Base-by-base conservation (phyloP, 2,329 filamentous ascomycete species). In the Didymella sp. region DNA sequence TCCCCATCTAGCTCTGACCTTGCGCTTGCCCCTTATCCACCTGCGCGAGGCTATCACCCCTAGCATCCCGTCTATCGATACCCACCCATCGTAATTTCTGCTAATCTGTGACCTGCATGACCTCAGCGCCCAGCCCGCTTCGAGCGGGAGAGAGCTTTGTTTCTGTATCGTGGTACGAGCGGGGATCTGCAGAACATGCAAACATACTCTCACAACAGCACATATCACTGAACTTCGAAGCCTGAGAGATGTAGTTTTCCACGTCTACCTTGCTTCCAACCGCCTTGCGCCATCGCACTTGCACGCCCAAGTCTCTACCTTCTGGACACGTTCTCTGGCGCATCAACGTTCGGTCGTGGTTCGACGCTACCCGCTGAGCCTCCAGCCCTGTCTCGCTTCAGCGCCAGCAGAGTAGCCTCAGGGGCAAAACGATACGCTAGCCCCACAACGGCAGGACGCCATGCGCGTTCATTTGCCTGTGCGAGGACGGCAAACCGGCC, bases 101-200 rank as follows among this genome's bases (percentile, higher is more conserved):
- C 67, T 69, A 71, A 70, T 72, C 67, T 64, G 66, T 60, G 62
- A 58, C 61, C 65, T 73, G 71, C 70, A 73, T 70, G 63, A 71
- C 67, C 64, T 71, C 62, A 69, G 59, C 33, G 33, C 56, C 17
- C 55, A 64, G 47, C 54, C 68, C 62, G 27, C 58, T 69, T 73
- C 65, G 53, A 67, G 65, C 58, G 33, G 30, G 33, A 37, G 8
- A 27, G 33, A 37, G n/a, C n/a, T 37, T 37, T 37, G 33, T 37
- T 35, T 37, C 33, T 37, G 33, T 37, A 24, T 1, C 13, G 24
- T 48, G 35, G 46, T 49, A 31, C 35, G 33, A 49, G 33, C 24
- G 25, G 9, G 22, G 22, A 31, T 24, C 46, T 21, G n/a, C 35
- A 19, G 30, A 33, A 33, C 13, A 15, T 8, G 30, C 13, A 33